Evolutionary conservation across 208 protist species (phyloP), one percentile per base, ranked within the genome.

Genomic region (Trypanosoma boissoni): DNA sequence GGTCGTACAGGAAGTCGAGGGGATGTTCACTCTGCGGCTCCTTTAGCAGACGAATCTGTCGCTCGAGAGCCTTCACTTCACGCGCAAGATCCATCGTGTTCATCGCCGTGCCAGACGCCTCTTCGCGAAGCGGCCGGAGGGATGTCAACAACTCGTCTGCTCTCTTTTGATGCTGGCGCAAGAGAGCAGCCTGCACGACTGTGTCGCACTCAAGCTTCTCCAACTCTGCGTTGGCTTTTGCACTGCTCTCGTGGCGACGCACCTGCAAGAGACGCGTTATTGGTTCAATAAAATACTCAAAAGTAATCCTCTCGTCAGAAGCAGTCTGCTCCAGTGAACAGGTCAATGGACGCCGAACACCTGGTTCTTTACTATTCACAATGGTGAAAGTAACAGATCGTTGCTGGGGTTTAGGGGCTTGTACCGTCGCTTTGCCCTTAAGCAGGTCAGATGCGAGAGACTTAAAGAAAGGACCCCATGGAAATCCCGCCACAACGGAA

Each of bases 391-490:
- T 29, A 24, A 72, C 83, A 4, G 74, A 64, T 50, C 76, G 80
- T 21, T 37, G 69, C 2, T 56, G 61, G 43, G 53, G 32, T 26
- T 42, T 65, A 28, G 58, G 9, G 57, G 70, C 53, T 45, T 59
- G 53, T 0, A 95, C 61, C 1, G 32, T 53, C 23, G 78, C 85
- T 61, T 76, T 91, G 21, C 52, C 52, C 45, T 93, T 96, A 46
- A 90, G 71, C 18, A 92, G 36, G 32, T 78, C 87, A 6, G 81
- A 78, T 2, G 85, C 83, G 18, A 96, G 56, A 16, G 86, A 92
- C 56, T 93, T 94, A 66, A 92, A 94, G 69, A 94, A 94, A 10
- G 80, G 72, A 1, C 78, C 81, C 86, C 87, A 94, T 29, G 67
- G 62, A 58, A 89, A 74, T 39, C 54, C 39, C 24, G 89, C 69